Evolutionary conservation across 2,329 filamentous ascomycete species (phyloP).

Genomic region (Diaporthe aspalathi): DNA sequence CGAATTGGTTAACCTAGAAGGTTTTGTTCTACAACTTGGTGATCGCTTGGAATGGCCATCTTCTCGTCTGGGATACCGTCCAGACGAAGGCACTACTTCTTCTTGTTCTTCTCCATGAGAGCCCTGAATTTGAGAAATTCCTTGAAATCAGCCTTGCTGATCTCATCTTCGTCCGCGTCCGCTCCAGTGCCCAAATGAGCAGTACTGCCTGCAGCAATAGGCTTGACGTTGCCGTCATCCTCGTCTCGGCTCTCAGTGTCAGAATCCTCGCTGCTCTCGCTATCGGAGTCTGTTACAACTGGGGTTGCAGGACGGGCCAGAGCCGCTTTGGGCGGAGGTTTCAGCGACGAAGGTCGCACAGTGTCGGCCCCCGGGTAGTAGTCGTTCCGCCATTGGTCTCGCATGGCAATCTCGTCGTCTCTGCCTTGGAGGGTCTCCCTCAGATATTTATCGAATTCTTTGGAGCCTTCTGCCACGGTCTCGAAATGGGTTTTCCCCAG

Average conservation of each 20-base stretch:
- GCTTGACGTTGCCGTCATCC: background rate
- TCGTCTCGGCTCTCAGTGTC: background rate
- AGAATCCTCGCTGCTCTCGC: constrained; percentile 4
- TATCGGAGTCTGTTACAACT: constrained; percentile 6
- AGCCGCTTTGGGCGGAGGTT: background rate
- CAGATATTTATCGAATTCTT: constrained; percentile 25
- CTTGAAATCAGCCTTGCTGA: background rate
- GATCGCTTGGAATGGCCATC: background rate
- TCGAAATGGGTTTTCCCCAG: constrained; percentile 9
- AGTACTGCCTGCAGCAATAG: background rate
- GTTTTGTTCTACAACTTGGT: background rate
- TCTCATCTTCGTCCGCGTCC: constrained; percentile 8
- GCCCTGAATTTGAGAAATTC: constrained; percentile 6
- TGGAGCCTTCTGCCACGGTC: constrained; percentile 14
- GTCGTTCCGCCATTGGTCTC: constrained; percentile 30
- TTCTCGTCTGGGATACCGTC: too few species aligned
- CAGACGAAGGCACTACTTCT: background rate
- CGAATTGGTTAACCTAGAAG: too few species aligned
- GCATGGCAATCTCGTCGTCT: constrained; percentile 26
- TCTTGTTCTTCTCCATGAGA: background rate
- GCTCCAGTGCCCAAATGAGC: background rate
- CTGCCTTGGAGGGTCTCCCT: constrained; percentile 11
- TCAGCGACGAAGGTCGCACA: background rate
- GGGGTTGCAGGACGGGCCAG: background rate
- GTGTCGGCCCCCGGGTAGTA: background rate